Conservation (phyloP, 768 basidiomycete species). For the Russula virescens region DNA sequence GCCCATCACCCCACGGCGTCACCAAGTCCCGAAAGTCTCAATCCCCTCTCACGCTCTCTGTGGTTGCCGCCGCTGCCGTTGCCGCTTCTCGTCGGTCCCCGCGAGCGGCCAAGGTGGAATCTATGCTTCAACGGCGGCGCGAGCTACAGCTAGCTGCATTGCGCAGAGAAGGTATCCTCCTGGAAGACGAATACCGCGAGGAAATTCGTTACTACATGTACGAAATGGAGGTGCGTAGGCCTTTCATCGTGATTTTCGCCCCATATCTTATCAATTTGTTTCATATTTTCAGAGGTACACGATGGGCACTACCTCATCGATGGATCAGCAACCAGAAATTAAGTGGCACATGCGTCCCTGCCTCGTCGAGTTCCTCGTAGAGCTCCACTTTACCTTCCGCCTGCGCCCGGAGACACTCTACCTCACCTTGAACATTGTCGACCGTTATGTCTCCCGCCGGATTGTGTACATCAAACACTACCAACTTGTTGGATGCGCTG, state of each 20-base stretch:
- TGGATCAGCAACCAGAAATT: constrained; percentile 99
- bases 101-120: constrained; percentile 54
- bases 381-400: constrained; percentile 96
- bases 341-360: constrained; percentile 99
- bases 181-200: constrained; percentile 93
- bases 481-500: constrained; percentile 96
- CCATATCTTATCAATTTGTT: constrained; percentile 2
- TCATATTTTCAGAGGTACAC: constrained; percentile 57
- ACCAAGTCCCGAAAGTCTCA: constrained; percentile 53
- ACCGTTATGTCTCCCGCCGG: constrained; percentile 97
- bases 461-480: constrained; percentile 99
- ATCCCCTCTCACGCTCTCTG: constrained; percentile 39
- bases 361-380: constrained; percentile 97
- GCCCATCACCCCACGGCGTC: constrained; percentile 76
- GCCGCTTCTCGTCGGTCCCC: constrained; percentile 52
- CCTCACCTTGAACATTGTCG: constrained; percentile 97
- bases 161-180: constrained; percentile 65
- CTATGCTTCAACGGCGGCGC: constrained; percentile 60
- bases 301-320: constrained; percentile 87
- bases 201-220: constrained; percentile 95
- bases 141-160: constrained; percentile 63
- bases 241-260: constrained; percentile 6
- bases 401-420: constrained; percentile 98
- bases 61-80: constrained; percentile 36
- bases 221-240: constrained; percentile 90